Evolutionary conservation across 129 eudicot species (phyloP).

Genomic region (Flaveria trinervia): DNA sequence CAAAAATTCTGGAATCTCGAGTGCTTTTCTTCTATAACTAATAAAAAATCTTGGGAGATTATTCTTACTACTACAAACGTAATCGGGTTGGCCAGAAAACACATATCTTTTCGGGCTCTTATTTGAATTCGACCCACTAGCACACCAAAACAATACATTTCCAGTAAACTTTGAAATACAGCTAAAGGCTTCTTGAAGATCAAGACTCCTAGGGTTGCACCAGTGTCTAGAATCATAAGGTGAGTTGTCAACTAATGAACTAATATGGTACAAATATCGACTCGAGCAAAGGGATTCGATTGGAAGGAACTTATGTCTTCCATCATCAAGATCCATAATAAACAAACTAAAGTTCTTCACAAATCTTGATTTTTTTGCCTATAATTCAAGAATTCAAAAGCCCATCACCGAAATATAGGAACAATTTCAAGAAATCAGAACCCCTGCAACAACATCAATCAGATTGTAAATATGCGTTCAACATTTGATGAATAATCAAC

Average conservation of each 20-base stretch:
- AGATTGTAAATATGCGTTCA: not conserved
- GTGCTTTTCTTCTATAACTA: constrained; percentile 43
- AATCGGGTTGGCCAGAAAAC: constrained; percentile 34
- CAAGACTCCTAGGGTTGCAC: constrained; percentile 54
- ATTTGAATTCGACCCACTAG: constrained; percentile 50
- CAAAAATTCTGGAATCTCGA: constrained; percentile 45
- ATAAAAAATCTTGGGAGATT: constrained; percentile 41
- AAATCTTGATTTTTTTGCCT: not conserved
- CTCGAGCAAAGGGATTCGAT: constrained; percentile 35
- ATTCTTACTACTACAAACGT: constrained; percentile 27
- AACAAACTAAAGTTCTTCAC: constrained; percentile 27
- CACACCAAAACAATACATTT: constrained; percentile 50
- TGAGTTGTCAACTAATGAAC: constrained; percentile 62
- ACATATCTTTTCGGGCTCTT: constrained; percentile 26
- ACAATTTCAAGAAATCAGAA: not conserved
- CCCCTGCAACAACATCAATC: constrained; percentile 36
- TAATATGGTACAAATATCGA: constrained; percentile 45
- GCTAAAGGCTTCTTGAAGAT: constrained; percentile 62
- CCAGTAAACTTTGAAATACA: constrained; percentile 68
- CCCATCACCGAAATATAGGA: not conserved
- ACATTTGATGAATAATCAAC: not conserved
- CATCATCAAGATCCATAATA: constrained; percentile 51
- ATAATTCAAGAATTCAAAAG: constrained; percentile 4
- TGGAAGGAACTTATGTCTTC: constrained; percentile 43
- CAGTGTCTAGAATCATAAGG: constrained; percentile 32